A percentile compares a stretch with the other conserved stretches of the same genome.
These are phyloP conservation scores for Bryoerythrophyllum caledonicum DNA, from an alignment of 225 moss, liverwort and hornwort species.

Conservation along the genomic window DNA sequence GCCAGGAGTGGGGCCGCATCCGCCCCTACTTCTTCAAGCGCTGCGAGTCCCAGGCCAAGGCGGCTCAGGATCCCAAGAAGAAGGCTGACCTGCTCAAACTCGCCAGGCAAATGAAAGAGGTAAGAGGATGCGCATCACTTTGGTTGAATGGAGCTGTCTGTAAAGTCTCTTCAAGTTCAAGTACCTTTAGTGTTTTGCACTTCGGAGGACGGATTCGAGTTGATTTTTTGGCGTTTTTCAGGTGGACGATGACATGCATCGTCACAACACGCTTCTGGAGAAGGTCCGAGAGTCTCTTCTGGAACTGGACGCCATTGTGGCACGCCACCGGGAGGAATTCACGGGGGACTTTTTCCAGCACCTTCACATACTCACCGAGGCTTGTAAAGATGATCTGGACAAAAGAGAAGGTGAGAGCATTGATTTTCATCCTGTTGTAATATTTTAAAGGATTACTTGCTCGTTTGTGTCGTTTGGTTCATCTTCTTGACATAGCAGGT, in stretches of 20 bases:
- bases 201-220: constrained; percentile 8
- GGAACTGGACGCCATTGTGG: constrained; percentile 67
- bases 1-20: constrained; percentile 81
- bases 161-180: no score
- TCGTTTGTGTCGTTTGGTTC: neutral
- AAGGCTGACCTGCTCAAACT: constrained; percentile 84
- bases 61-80: constrained; percentile 64
- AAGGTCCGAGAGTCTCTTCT: constrained; percentile 53
- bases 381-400: constrained; percentile 57
- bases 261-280: constrained; percentile 65
- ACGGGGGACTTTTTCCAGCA: constrained; percentile 90
- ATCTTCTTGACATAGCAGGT: neutral
- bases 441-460: neutral
- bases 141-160: no score
- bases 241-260: constrained; percentile 92
- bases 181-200: neutral
- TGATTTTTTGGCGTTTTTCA: constrained; percentile 30
- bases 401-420: constrained; percentile 44
- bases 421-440: neutral
- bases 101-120: constrained; percentile 81
- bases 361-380: constrained; percentile 73
- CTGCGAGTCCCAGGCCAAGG: constrained; percentile 60
- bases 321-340: constrained; percentile 76
- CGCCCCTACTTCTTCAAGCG: constrained; percentile 80
- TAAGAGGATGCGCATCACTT: neutral